Conservation (phyloP, 768 basidiomycete genomes). For the Daedalea quercina region DNA sequence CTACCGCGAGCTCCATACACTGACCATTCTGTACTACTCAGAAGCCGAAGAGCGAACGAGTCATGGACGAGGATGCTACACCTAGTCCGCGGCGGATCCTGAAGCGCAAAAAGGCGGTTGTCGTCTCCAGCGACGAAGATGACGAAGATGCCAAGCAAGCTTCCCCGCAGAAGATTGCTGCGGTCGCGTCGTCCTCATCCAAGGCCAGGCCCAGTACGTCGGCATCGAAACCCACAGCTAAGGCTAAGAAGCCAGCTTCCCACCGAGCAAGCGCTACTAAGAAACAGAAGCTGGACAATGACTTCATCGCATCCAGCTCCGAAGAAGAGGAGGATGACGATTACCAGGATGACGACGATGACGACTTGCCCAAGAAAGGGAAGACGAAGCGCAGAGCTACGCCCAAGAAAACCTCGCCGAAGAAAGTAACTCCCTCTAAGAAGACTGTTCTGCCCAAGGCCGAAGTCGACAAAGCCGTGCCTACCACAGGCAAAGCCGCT, state of each 20-base stretch:
- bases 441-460: conserved; percentile 5
- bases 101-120: conserved; percentile 21
- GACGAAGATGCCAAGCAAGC: conserved; percentile 14
- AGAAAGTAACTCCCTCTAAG: conserved; percentile 6
- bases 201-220: conserved; percentile 8
- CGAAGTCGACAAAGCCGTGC: conserved; percentile 2
- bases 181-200: conserved; percentile 7
- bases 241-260: conserved; percentile 7
- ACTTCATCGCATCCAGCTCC: conserved; percentile 25
- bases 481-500: conserved; percentile 4
- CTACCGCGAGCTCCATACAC: background rate
- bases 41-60: conserved; percentile 18
- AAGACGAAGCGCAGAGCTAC: conserved; percentile 14
- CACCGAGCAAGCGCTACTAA: conserved; percentile 20
- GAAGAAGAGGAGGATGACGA: conserved; percentile 23
- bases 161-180: conserved; percentile 33
- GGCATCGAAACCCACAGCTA: conserved; percentile 21
- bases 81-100: background rate
- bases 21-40: background rate
- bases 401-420: conserved; percentile 12
- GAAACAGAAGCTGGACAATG: conserved; percentile 27
- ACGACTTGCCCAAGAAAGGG: conserved; percentile 9
- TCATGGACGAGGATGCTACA: conserved; percentile 17
- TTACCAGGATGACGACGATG: conserved; percentile 15
- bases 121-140: conserved; percentile 22